Base-by-base conservation (phyloP, 2,329 filamentous ascomycete species). In the Botrytis aclada region DNA sequence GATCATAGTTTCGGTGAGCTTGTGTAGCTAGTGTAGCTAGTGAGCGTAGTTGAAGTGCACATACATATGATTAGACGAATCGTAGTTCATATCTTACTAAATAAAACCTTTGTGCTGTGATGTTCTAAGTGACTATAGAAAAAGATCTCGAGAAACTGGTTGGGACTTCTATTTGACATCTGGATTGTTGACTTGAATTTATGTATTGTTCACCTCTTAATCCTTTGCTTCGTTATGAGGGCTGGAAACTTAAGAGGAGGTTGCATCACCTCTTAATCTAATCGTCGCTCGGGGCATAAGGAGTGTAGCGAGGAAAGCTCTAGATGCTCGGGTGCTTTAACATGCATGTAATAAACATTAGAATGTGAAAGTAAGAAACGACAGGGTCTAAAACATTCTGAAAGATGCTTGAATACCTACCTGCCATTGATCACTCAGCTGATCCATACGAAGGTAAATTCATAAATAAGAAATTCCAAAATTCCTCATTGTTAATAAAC, bases 1-100 rank as follows among this genome's bases (percentile, higher is more conserved):
- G 45, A 39, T 67, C 25, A 67, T 54, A 18, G 22, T 66, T 25
- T 9, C 25, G 45, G 45, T 54, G 10, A 10, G 64, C 32, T 51
- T 66, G 34, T 39, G 25, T 39, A 66, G 43, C 29, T 51, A 51
- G 34, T 39, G 25, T 39, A 66, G 43, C 29, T 51, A 51, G 37
- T 54, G 12, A 29, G 51, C 51, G 61, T 45, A 43, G 34, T 41
- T 29, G 47, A 25, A 32, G 22, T 29, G 47, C 34, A 67, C 45
- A 67, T 65, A 65, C 43, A 65, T 67, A 67, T 41, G 64, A 67
- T 41, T 29, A 10, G 20, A 67, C 18, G 45, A 67, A 67, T 18
- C 25, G 5, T 7, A 20, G 37, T 54, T n/a, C 7, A 22, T 54
- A 5, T 39, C 1, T 22, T 32, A 29, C 9, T 20, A 14, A 14